Percentiles rank a stretch among this genome's conserved stretches.
phyloP scores from a whole-genome alignment of 2,329 filamentous ascomycete genomes.

The Emericellopsis atlantica region DNA sequence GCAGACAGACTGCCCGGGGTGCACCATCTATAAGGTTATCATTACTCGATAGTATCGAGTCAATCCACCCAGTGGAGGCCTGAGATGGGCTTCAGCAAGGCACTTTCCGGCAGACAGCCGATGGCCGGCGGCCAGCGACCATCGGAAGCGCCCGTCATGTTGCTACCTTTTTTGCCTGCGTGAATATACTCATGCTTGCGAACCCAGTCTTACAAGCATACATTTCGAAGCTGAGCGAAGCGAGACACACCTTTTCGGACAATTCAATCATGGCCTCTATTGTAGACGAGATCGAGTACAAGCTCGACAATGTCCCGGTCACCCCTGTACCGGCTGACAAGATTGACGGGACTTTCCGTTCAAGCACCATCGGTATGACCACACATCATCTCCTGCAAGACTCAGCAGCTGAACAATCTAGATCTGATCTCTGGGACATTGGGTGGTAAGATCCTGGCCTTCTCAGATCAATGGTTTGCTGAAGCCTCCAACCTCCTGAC shows the following conservation, averaged over 20 bases:
- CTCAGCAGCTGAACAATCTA: constrained; percentile 12
- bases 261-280: constrained; percentile 18
- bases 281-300: constrained; percentile 37
- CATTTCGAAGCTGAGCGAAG: neutral
- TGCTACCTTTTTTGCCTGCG: neutral
- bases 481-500: constrained; percentile 52
- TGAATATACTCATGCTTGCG: neutral
- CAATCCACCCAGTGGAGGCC: neutral
- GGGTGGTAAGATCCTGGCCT: constrained; percentile 51
- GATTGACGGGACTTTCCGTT: constrained; percentile 50
- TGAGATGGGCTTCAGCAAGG: neutral
- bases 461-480: constrained; percentile 59
- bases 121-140: neutral
- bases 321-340: constrained; percentile 34
- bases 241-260: neutral
- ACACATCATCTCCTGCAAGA: neutral
- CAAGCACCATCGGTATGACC: constrained; percentile 45
- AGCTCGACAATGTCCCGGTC: constrained; percentile 39
- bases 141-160: neutral
- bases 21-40: too few relatives aligned
- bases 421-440: constrained; percentile 49
- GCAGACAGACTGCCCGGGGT: too few relatives aligned
- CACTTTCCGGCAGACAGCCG: neutral
- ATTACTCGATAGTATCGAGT: too few relatives aligned
- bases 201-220: too few relatives aligned